Base-by-base conservation (phyloP, 164 flowering plant genomes). In the Vitis rotundifolia region DNA sequence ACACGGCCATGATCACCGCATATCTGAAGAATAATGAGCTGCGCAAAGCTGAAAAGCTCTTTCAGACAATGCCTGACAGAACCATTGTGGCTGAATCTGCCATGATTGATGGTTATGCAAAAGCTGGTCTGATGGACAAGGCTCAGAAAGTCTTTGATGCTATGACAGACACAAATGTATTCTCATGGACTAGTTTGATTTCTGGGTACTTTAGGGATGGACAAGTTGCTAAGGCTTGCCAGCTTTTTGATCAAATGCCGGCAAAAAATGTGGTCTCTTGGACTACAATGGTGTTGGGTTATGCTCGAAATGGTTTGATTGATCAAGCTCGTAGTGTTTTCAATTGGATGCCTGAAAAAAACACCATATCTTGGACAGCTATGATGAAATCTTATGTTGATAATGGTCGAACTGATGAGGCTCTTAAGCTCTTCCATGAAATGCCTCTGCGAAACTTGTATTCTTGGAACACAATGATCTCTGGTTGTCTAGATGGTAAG, bases 111-210 rank as follows among this genome's bases (percentile, higher is more conserved):
- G 89, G 78, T 13, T 86, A 86, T 74, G 81, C 74, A 15, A 79
- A 80, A 62, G 83, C 77, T 5, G 78, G 75, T 48, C 49, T 79
- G 11, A 73, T 83, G 13, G 79, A 69, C 19, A 80, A 77, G 9
- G 89, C 88, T n/a, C 71, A 67, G 56, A 61, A 51, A 12, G 52
- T 88, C 19, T 86, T 88, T 61, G 83, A 86, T 56, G 59, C 29
- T 7, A 88, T 85, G 88, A 68, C 76, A 2, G 73, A 77, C 50
- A 76, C 79, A 50, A 85, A 86, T 80, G 87, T 85, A 0, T 79
- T 61, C 66, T 75, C 88, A 0, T 88, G 90, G 89, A 86, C 83
- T 15, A 76, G 85, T 78, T 75, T 85, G 83, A 77, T 88, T 59
- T 80, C 86, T 52, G 90, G 87, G 68, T 86, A 83, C 58, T 74